Evolutionary conservation across 2,329 filamentous ascomycete genomes (phyloP).

Genomic region (Calonectria hongkongensis): DNA sequence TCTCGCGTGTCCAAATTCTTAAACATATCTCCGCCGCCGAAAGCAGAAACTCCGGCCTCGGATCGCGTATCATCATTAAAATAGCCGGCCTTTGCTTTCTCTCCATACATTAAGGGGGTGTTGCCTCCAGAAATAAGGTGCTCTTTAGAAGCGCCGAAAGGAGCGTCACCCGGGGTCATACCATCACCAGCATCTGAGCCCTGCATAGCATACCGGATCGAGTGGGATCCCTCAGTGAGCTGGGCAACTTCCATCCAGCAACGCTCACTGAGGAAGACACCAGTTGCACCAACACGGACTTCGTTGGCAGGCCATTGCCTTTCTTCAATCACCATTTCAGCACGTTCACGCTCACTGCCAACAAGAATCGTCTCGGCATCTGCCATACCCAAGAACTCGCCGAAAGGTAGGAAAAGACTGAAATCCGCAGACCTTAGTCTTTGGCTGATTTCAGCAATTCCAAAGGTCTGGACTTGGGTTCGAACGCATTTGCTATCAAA

Average conservation of each 20-base stretch:
- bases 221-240: slow-evolving; percentile 77
- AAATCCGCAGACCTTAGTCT: slow-evolving; percentile 95
- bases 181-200: slow-evolving; percentile 78
- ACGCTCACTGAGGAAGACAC: slow-evolving; percentile 94
- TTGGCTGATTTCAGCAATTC: slow-evolving; percentile 97
- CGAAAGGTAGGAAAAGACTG: slow-evolving; percentile 95
- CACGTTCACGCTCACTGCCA: slow-evolving; percentile 93
- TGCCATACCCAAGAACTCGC: slow-evolving; percentile 92
- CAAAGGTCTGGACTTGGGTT: slow-evolving; percentile 94
- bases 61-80: slow-evolving; percentile 94
- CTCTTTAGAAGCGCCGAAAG: slow-evolving; percentile 79
- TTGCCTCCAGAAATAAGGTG: slow-evolving; percentile 71
- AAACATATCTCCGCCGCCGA: slow-evolving; percentile 97
- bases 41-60: slow-evolving; percentile 92
- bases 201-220: slow-evolving; percentile 59
- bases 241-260: slow-evolving; percentile 95
- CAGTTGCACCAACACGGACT: slow-evolving; percentile 91
- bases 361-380: slow-evolving; percentile 90
- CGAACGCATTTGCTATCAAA: slow-evolving; percentile 99
- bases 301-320: slow-evolving; percentile 95
- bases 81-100: slow-evolving; percentile 86
- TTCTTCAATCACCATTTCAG: slow-evolving; percentile 92
- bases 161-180: slow-evolving; percentile 74
- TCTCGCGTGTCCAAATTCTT: slow-evolving; percentile 95
- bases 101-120: slow-evolving; percentile 79